Conservation (phyloP, 1,139 yeast species). For the Meyerozyma smithsonii region DNA sequence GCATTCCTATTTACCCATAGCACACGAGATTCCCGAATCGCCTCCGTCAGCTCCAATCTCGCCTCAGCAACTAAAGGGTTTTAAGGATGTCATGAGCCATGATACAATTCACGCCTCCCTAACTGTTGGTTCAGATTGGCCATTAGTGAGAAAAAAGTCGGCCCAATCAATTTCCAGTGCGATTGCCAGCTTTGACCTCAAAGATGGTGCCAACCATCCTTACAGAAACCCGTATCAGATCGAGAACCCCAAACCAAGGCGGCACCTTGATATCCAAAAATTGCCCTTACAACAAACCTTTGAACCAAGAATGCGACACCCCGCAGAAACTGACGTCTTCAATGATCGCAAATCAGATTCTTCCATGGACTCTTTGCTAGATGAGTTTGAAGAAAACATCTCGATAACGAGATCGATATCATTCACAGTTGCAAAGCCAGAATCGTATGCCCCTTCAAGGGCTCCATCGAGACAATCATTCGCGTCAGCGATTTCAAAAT, state of each 20-base stretch:
- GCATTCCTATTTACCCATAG: conserved; percentile 1
- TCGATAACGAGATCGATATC: conserved; percentile 26
- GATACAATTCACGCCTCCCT: conserved; percentile 8
- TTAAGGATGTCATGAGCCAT: conserved; percentile 3
- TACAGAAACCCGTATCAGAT: conserved; percentile 6
- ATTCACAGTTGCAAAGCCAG: conserved; percentile 11
- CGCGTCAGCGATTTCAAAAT: conserved; percentile 18
- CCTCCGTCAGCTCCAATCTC: conserved; percentile 46
- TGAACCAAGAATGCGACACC: not conserved
- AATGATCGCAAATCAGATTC: conserved; percentile 31
- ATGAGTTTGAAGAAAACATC: conserved; percentile 45
- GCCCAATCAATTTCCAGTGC: conserved; percentile 24
- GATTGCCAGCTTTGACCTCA: conserved; percentile 28
- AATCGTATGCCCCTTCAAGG: conserved; percentile 15
- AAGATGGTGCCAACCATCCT: conserved; percentile 8
- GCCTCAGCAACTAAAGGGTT: conserved; percentile 21
- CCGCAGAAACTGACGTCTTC: not conserved
- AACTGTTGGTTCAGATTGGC: conserved; percentile 9
- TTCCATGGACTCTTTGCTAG: conserved; percentile 48
- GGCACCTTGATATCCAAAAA: conserved; percentile 4
- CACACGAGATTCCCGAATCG: conserved; percentile 33
- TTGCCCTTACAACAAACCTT: conserved; percentile 1
- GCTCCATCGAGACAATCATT: conserved; percentile 26
- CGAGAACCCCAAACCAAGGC: conserved; percentile 19
- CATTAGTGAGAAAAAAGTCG: conserved; percentile 18